These are phyloP conservation scores for Cryptococcus sp. DNA, from an alignment of 1,284 basidiomycete genomes.

Conservation along the genomic window DNA sequence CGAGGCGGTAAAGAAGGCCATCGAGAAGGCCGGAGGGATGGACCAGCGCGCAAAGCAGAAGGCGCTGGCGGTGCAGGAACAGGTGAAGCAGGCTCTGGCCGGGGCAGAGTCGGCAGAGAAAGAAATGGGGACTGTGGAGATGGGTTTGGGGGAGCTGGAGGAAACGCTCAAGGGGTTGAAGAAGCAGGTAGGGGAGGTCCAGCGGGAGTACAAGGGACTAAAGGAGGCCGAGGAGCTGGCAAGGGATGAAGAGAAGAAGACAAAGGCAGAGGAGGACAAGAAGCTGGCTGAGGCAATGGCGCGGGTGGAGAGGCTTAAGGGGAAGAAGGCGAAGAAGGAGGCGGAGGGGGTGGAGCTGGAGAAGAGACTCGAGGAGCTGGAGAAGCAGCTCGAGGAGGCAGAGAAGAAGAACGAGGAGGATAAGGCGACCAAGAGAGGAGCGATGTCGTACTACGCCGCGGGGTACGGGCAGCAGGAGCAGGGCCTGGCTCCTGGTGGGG, in stretches of 20 bases:
- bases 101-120: slow-evolving; percentile 42
- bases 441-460: slow-evolving; percentile 12
- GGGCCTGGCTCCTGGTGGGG: background rate
- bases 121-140: slow-evolving; percentile 36
- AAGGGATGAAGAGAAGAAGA: slow-evolving; percentile 38
- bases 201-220: slow-evolving; percentile 29
- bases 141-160: slow-evolving; percentile 34
- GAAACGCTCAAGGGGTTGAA: slow-evolving; percentile 22
- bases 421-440: slow-evolving; percentile 1
- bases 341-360: slow-evolving; percentile 43
- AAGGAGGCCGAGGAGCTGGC: slow-evolving; percentile 41
- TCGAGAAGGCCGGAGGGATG: slow-evolving; percentile 46
- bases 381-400: slow-evolving; percentile 39
- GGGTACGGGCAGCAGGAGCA: slow-evolving; percentile 17
- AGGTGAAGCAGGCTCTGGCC: slow-evolving; percentile 50
- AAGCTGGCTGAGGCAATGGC: slow-evolving; percentile 50
- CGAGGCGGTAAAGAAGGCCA: slow-evolving; percentile 47
- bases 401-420: slow-evolving; percentile 18
- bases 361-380: slow-evolving; percentile 42
- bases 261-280: slow-evolving; percentile 42
- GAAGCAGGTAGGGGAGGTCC: slow-evolving; percentile 32
- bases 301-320: slow-evolving; percentile 71
- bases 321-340: slow-evolving; percentile 55
- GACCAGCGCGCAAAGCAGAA: slow-evolving; percentile 49
- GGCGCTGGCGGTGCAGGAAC: slow-evolving; percentile 48